Percentiles rank a stretch among this genome's conserved stretches.
Evolutionary conservation across 1,139 yeast species (phyloP).

Genomic region (Suhomyces chickasaworum): DNA sequence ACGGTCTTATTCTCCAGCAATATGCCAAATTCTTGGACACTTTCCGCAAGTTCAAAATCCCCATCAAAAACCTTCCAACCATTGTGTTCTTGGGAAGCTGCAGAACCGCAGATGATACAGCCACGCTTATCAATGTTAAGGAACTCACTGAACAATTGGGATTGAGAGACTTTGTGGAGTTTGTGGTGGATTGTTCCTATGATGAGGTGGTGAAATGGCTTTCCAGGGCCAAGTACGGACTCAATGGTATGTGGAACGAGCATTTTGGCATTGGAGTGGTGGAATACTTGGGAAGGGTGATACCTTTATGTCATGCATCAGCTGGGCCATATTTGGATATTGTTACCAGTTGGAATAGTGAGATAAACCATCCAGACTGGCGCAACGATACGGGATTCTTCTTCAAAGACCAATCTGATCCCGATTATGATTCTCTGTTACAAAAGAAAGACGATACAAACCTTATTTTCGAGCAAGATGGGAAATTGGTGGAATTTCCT

Average conservation of each 20-base stretch:
- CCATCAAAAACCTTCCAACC: constrained; percentile 41
- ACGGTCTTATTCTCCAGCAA: constrained; percentile 63
- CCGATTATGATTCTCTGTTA: constrained; percentile 58
- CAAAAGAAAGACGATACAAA: constrained; percentile 5
- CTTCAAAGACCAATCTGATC: constrained; percentile 56
- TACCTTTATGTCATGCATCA: constrained; percentile 90
- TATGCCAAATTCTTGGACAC: constrained; percentile 53
- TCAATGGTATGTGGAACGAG: constrained; percentile 99
- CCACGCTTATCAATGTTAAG: constrained; percentile 55
- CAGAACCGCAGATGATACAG: constrained; percentile 66
- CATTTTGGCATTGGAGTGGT: constrained; percentile 98
- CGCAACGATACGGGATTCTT: constrained; percentile 66
- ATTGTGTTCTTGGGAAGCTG: constrained; percentile 84
- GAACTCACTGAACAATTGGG: constrained; percentile 47
- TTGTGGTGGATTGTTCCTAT: constrained; percentile 78
- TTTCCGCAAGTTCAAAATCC: constrained; percentile 22
- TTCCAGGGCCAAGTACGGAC: constrained; percentile 67
- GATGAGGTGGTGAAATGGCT: constrained; percentile 58
- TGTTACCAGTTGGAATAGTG: constrained; percentile 39
- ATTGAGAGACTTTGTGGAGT: constrained; percentile 55
- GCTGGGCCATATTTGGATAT: constrained; percentile 94
- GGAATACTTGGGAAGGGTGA: constrained; percentile 80
- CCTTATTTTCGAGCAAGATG: constrained; percentile 2
- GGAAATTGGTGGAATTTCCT: constrained; percentile 32
- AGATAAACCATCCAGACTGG: constrained; percentile 25